phyloP scores from a whole-genome alignment of 768 basidiomycete genomes.

The Suillus decipiens region DNA sequence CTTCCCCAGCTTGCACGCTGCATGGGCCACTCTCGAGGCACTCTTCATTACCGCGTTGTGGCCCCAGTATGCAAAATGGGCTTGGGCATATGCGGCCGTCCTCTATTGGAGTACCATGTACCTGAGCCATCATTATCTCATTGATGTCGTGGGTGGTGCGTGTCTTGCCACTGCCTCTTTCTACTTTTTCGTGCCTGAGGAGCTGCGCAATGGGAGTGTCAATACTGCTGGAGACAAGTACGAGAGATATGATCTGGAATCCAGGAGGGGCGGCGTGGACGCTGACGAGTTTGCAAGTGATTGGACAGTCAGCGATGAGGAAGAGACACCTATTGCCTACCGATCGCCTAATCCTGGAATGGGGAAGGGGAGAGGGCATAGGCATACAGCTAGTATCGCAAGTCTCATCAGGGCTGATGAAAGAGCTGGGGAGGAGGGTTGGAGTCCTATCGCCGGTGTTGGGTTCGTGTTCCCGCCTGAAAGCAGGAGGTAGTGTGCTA shows the following conservation, averaged over 20 bases:
- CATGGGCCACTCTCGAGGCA: conserved; percentile 87
- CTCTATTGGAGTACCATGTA: conserved; percentile 99
- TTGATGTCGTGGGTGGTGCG: conserved; percentile 93
- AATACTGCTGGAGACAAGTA: conserved; percentile 57
- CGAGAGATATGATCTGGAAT: conserved; percentile 76
- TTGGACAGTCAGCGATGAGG: conserved; percentile 61
- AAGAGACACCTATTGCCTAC: conserved; percentile 69
- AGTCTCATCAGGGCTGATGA: conserved; percentile 80
- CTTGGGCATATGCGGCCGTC: conserved; percentile 82
- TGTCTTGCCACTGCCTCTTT: conserved; percentile 88
- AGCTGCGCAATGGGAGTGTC: conserved; percentile 60
- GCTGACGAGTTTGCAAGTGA: conserved; percentile 35
- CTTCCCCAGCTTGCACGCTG: conserved; percentile 93
- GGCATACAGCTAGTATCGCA: conserved; percentile 83
- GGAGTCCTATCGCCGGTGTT: conserved; percentile 69
- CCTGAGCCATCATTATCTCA: conserved; percentile 97
- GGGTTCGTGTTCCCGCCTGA: conserved; percentile 54
- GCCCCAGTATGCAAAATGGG: conserved; percentile 63
- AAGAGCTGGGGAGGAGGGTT: conserved; percentile 63
- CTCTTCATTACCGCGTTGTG: conserved; percentile 96
- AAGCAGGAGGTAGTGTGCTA: conserved; percentile 15
- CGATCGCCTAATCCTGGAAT: conserved; percentile 54
- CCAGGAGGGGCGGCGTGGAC: conserved; percentile 32
- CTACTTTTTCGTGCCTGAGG: conserved; percentile 85
- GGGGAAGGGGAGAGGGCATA: conserved; percentile 48